Base-by-base conservation (phyloP, 1,284 basidiomycete genomes). In the Trichosporon ovoides region DNA sequence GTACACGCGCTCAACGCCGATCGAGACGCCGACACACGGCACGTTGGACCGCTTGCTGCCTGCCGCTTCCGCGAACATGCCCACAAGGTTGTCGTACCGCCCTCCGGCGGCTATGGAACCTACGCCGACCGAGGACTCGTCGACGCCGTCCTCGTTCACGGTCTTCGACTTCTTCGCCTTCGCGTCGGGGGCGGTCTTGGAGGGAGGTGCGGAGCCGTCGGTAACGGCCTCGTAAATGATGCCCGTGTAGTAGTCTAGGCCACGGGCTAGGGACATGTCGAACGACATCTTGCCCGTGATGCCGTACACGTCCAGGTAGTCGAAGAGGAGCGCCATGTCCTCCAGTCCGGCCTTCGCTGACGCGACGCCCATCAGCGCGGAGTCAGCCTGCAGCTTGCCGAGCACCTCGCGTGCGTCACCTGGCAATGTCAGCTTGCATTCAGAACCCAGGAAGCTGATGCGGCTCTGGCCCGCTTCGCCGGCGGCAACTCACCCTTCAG, bases 41-140 rank as follows among this genome's bases (percentile, higher is more conserved):
- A 95, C 83, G 7, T 82, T 79, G 38, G 67, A 72, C 55, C 72
- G 75, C 64, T 74, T 76, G 13, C 68, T 87, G 0, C 87, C 83
- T 0, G 89, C 87, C 0, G 90, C 87, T 6, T 88, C 83, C 19
- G 87, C 83, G 78, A 99, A 97, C 82, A 94, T 86, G 51, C 89
- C 88, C 2, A 98, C 95, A n/a, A 99, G 87, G 65, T 89, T 88
- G 80, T 98, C 95, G 80, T 98, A 98, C 48, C 95, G 83, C 13
- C 96, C 95, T 18, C 96, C 96, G 0, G 91, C 96, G 9, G 95
- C 96, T 71, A 99, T 96, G 18, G 93, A 97, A 22, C 95, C 96
- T 3, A 98, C 93, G 38, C 96, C 95, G 34, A 98, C 87, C 59
- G 87, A 83, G 3, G 87, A 89, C 74, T 98, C 95, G 78, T 98